These are phyloP conservation scores for Monascus ruber DNA, from an alignment of 2,329 filamentous ascomycete genomes.

Conservation along the genomic window DNA sequence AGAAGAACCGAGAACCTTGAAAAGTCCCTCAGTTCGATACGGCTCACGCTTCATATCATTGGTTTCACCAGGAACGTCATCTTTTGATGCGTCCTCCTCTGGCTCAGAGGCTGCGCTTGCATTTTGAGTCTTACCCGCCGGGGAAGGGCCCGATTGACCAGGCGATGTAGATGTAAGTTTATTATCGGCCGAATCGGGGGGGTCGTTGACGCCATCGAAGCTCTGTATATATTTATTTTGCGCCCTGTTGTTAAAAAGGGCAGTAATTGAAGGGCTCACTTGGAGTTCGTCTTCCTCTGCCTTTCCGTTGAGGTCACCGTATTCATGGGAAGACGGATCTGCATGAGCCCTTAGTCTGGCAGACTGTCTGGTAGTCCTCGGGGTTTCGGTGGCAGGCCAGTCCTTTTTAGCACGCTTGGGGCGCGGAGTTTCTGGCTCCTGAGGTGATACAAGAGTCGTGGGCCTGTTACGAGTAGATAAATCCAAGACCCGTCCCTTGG, in stretches of 20 bases:
- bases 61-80: slow-evolving; percentile 4
- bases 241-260: slow-evolving; percentile 7
- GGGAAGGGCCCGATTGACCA: background rate
- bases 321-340: slow-evolving; percentile 9
- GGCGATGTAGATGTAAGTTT: slow-evolving; percentile 7
- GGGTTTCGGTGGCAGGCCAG: slow-evolving; percentile 19
- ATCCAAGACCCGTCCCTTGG: background rate
- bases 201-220: slow-evolving; percentile 1
- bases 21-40: background rate
- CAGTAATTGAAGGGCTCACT: slow-evolving; percentile 7
- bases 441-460: background rate
- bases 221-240: slow-evolving; percentile 7
- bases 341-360: slow-evolving; percentile 18
- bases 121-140: too few relatives aligned
- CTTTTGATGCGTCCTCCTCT: too few relatives aligned
- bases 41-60: slow-evolving; percentile 1
- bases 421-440: slow-evolving; percentile 19
- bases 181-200: background rate
- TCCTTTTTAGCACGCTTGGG: slow-evolving; percentile 21
- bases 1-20: slow-evolving; percentile 7
- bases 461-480: background rate
- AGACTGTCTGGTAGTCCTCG: slow-evolving; percentile 23
- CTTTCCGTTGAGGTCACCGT: slow-evolving; percentile 5
- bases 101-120: too few relatives aligned
- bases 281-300: slow-evolving; percentile 5